phyloP scores from a whole-genome alignment of 2,329 filamentous ascomycete species.

The Cryphonectria radicalis region DNA sequence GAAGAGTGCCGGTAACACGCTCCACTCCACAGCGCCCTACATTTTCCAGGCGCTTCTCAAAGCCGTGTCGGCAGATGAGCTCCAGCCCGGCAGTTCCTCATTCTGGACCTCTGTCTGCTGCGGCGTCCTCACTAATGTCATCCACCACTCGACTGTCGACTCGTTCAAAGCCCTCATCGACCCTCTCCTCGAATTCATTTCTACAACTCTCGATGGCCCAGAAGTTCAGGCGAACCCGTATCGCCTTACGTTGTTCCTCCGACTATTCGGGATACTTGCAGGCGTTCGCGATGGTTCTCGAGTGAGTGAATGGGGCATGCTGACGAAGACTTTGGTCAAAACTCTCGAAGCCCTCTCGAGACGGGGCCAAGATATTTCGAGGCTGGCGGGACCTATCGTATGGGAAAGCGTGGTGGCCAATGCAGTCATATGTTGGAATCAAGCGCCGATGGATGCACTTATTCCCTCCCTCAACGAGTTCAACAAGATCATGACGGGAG shows the following conservation, averaged over 20 bases:
- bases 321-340: slow-evolving; percentile 61
- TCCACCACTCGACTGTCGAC: slow-evolving; percentile 78
- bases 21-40: slow-evolving; percentile 63
- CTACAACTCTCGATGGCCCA: slow-evolving; percentile 43
- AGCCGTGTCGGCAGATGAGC: slow-evolving; percentile 55
- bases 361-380: slow-evolving; percentile 40
- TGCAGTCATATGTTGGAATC: slow-evolving; percentile 70
- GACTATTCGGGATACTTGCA: slow-evolving; percentile 69
- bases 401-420: slow-evolving; percentile 64
- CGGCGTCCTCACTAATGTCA: slow-evolving; percentile 77
- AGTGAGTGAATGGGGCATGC: slow-evolving; percentile 70
- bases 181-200: slow-evolving; percentile 58
- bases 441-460: slow-evolving; percentile 78
- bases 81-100: slow-evolving; percentile 49
- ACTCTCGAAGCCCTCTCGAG: slow-evolving; percentile 56
- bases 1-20: slow-evolving; percentile 62
- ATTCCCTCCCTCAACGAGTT: slow-evolving; percentile 72
- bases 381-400: slow-evolving; percentile 46
- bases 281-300: slow-evolving; percentile 82
- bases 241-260: slow-evolving; percentile 53
- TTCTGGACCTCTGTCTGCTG: slow-evolving; percentile 69
- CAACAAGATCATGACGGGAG: slow-evolving; percentile 65
- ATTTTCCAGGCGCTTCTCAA: slow-evolving; percentile 57
- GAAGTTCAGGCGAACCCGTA: slow-evolving; percentile 42
- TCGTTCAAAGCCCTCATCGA: slow-evolving; percentile 73